Conservation (phyloP, 2,329 filamentous ascomycete genomes). For the Arthrinium phaeospermum region DNA sequence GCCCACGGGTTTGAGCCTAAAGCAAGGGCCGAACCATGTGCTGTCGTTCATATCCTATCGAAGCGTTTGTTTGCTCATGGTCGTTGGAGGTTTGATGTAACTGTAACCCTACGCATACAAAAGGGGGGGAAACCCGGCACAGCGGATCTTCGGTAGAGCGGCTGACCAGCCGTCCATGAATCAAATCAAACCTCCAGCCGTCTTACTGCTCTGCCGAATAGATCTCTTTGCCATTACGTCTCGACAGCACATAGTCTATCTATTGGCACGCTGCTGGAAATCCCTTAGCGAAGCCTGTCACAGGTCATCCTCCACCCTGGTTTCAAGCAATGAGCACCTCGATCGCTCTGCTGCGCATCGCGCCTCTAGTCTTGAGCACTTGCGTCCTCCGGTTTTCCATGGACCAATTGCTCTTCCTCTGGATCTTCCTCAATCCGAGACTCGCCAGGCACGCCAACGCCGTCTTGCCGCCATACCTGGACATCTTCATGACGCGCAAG, state of each 20-base stretch:
- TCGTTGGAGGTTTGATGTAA: not conserved
- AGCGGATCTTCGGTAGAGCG: not conserved
- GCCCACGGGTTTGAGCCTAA: not conserved
- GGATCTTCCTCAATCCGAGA: not conserved
- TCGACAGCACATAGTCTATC: not conserved
- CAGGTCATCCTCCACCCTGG: not conserved
- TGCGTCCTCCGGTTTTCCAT: not conserved
- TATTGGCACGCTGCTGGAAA: not conserved
- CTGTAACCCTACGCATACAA: not conserved
- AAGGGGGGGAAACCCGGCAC: not conserved
- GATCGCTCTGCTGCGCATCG: not conserved
- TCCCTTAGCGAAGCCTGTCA: not conserved
- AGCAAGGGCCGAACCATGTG: not conserved
- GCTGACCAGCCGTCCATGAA: not conserved
- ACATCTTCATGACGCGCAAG: conserved; percentile 2
- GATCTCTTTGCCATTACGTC: not conserved
- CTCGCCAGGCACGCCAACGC: not conserved
- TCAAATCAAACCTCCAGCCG: not conserved
- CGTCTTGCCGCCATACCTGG: not conserved
- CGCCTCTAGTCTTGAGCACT: not conserved
- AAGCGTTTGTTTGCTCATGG: not conserved
- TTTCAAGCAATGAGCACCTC: not conserved
- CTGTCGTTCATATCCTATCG: not conserved
- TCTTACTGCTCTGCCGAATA: not conserved
- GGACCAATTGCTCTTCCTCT: not conserved